Evolutionary conservation across 1,139 yeast species (phyloP).

Genomic region (Saccharomyces hybrid): DNA sequence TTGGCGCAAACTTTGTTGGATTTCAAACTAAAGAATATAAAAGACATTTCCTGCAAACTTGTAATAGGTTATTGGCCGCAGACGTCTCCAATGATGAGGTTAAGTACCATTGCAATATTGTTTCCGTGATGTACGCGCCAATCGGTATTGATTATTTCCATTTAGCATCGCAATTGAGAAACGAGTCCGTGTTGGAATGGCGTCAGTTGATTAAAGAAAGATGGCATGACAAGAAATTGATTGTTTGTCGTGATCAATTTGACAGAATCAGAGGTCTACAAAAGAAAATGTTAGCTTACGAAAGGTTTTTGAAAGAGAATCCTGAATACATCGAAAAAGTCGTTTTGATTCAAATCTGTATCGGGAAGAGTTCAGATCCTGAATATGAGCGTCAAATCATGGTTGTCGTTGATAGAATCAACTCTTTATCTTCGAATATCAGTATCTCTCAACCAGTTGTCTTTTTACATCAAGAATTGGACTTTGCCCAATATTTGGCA

Average conservation of each 20-base stretch:
- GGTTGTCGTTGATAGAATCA: constrained; percentile 73
- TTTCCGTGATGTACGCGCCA: constrained; percentile 60
- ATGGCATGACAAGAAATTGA: constrained; percentile 56
- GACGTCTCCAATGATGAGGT: constrained; percentile 68
- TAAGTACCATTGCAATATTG: constrained; percentile 53
- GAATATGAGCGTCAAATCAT: constrained; percentile 62
- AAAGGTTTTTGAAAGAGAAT: constrained; percentile 54
- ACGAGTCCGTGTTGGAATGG: constrained; percentile 57
- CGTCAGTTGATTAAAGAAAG: constrained; percentile 59
- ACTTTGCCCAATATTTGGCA: constrained; percentile 80
- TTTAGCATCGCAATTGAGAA: constrained; percentile 38
- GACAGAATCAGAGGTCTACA: too few species aligned
- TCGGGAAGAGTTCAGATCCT: constrained; percentile 42
- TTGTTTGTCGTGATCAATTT: constrained; percentile 50
- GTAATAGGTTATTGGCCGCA: constrained; percentile 70
- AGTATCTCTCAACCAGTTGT: constrained; percentile 81
- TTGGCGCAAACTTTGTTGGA: constrained; percentile 78
- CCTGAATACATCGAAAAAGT: constrained; percentile 34
- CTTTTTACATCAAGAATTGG: constrained; percentile 75
- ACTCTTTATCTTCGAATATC: constrained; percentile 60
- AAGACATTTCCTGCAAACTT: constrained; percentile 82
- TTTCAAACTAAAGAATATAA: constrained; percentile 89
- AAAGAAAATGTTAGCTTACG: constrained; percentile 76
- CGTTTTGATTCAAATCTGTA: constrained; percentile 27
- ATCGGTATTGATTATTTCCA: constrained; percentile 77